Base-by-base conservation (phyloP, 495 filamentous ascomycete genomes). In the Pyrenopolyporus hunteri region DNA sequence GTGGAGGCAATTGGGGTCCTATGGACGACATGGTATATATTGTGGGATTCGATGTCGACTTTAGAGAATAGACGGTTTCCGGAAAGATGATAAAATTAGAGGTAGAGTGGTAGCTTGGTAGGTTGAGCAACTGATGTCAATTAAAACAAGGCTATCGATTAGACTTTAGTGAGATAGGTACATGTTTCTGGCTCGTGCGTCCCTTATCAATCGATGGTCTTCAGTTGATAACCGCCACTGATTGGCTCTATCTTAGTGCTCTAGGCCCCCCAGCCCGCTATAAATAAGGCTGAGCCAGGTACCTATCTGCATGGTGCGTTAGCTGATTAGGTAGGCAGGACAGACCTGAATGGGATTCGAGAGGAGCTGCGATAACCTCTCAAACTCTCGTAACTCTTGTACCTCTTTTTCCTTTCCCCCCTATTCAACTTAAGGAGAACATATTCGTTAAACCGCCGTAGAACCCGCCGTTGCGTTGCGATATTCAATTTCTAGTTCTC, bases 1-100 rank as follows among this genome's bases (percentile, higher is more conserved):
- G 78, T 6, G 80, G 75, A 2, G 81, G 80, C 14, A 84, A 64
- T 58, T 78, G 70, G 19, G 81, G 81, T 8, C 81, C 80, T 20
- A 82, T 76, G 2, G 79, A 76, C 6, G 77, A 49, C 80, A 83
- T 84, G 28, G 26, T 13, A n/a, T 1, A 10, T 25, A 17, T 37
- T 1, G 2, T 43, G 10, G 8, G 16, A 6, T 44, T 26, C 10
- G 22, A 43, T 54, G 10, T 43, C n/a, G 28, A 19, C 11, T 35
- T 31, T 1, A 7, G 29, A 28, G 14, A 26, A 35, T 35, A 16
- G 39, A 36, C n/a, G 48, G 8, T 9, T 25, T 44, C 16, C 2
- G 6, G n/a, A 28, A 9, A 25, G 14, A 44, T 26, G 10, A 44
- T 45, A 1, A n/a, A 45, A 29, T 4, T 29, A 45, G 1, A 45